Base-by-base conservation (phyloP, 495 filamentous ascomycete genomes). In the Neurospora sp. region DNA sequence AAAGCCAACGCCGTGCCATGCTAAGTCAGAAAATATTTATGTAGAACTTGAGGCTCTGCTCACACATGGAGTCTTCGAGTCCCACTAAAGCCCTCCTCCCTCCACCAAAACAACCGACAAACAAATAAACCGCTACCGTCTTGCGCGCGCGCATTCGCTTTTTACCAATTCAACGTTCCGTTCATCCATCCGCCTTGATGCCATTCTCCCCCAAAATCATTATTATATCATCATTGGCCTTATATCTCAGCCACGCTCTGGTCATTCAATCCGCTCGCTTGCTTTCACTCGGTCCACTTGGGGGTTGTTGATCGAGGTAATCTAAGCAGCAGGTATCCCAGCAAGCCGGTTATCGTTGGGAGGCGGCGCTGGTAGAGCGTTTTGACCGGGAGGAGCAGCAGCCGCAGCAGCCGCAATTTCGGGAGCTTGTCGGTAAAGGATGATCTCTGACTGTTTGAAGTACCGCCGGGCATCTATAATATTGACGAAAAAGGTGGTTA, bases 371-470 rank as follows among this genome's bases (percentile, higher is more conserved):
- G 79, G 76, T 40, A 81, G 66, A 20, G 70, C 74, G 38, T 78
- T 76, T 69, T 66, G 76, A n/a, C 70, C 75, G 71, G 53, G 53
- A 16, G 53, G 53, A 7, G 53, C 27, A 18, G 53, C 53, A 0
- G 53, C 53, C 2, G 53, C 53, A 1, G 53, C 53, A 35, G 79
- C 78, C 68, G 83, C 81, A 40, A 84, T 78, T 77, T 93, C 94
- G 40, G 96, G 96, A 31, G 94, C 90, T 87, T 98, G 96, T 71
- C 96, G 91, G 85, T 92, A 98, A 68, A 99, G 92, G 72, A 97
- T 93, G 79, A 99, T 99, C 83, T 99, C 96, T 70, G 94, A 97
- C 83, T 99, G 96, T 80, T 99, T 99, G 86, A 99, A 99, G 84
- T 99, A 99, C 74, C 96, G 90, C 75, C 96, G 87, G 53, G 96